Conservation (phyloP, 768 basidiomycete genomes). For the Leccinum fibrillosum region DNA sequence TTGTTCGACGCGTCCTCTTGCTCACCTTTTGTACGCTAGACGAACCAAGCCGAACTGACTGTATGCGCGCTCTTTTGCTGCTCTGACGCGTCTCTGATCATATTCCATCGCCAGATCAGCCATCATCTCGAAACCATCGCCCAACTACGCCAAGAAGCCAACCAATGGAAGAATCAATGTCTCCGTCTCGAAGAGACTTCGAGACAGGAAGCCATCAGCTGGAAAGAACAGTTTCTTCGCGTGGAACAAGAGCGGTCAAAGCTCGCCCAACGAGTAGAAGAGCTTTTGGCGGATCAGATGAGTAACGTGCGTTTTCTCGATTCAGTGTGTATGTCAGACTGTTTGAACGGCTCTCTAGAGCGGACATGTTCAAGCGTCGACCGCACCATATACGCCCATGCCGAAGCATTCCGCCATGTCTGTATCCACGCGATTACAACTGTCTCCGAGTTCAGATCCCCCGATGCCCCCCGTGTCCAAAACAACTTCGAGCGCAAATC, state of each 20-base stretch:
- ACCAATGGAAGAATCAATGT: constrained; percentile 72
- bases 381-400: constrained; percentile 35
- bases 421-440: constrained; percentile 24
- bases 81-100: not conserved
- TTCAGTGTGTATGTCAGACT: not conserved
- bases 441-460: constrained; percentile 23
- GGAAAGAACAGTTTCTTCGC: constrained; percentile 78
- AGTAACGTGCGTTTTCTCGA: constrained; percentile 35
- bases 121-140: constrained; percentile 60
- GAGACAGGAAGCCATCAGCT: constrained; percentile 54
- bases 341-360: constrained; percentile 10
- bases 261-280: constrained; percentile 55
- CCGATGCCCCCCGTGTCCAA: constrained; percentile 30
- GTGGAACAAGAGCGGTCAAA: constrained; percentile 67
- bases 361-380: constrained; percentile 13
- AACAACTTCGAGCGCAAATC: constrained; percentile 3
- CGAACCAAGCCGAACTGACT: constrained; percentile 54
- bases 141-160: constrained; percentile 60
- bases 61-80: constrained; percentile 33
- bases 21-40: constrained; percentile 30
- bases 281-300: constrained; percentile 50
- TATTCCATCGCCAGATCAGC: constrained; percentile 40
- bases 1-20: constrained; percentile 8
- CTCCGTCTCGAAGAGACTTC: constrained; percentile 45
- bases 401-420: constrained; percentile 21